Percentiles rank a stretch among this genome's conserved stretches.
Conservation (phyloP, 495 filamentous ascomycete genomes). For the Neurospora sp. region DNA sequence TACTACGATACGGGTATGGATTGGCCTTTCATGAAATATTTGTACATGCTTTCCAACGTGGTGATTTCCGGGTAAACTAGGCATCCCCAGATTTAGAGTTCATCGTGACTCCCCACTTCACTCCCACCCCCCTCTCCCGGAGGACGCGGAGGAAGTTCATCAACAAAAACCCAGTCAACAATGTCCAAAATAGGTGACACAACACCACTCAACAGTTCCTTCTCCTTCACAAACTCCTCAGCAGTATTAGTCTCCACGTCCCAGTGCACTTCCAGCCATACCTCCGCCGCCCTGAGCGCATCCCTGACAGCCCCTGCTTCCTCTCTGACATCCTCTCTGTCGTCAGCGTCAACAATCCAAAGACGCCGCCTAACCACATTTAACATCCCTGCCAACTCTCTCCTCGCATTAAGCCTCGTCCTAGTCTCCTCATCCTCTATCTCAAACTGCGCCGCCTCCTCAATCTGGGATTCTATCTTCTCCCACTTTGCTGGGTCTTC, state of each 20-base stretch:
- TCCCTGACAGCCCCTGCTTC: conserved; percentile 47
- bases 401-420: conserved; percentile 82
- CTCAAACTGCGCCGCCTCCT: conserved; percentile 86
- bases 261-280: conserved; percentile 83
- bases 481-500: conserved; percentile 79
- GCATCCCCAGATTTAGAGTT: background rate
- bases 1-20: background rate
- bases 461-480: conserved; percentile 90
- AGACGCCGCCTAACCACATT: conserved; percentile 87
- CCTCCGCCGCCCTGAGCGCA: conserved; percentile 80
- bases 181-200: background rate
- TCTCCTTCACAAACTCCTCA: conserved; percentile 95
- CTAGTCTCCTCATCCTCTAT: conserved; percentile 89
- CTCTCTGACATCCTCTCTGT: background rate
- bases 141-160: background rate
- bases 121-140: background rate
- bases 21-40: background rate
- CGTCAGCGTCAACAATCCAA: conserved; percentile 32
- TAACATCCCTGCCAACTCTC: conserved; percentile 84
- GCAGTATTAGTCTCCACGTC: conserved; percentile 58
- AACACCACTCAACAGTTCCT: conserved; percentile 60
- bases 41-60: background rate
- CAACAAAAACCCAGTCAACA: background rate
- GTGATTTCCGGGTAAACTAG: background rate
- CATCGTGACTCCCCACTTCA: background rate